Evolutionary conservation across 2,329 filamentous ascomycete genomes (phyloP).

Genomic region (Zymoseptoria ardabiliae): DNA sequence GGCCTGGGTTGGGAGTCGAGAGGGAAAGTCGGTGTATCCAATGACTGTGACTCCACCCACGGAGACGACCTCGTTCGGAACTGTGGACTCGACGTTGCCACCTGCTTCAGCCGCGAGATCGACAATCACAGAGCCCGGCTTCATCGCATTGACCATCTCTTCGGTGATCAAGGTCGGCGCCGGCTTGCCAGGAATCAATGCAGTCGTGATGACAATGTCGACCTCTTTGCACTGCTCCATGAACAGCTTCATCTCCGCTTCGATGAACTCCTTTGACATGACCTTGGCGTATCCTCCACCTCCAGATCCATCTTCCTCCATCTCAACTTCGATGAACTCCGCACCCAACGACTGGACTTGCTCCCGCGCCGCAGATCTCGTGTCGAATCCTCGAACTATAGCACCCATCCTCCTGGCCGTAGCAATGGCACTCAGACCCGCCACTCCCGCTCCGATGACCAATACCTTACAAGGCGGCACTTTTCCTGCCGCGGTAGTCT

Average conservation of each 20-base stretch:
- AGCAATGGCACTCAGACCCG: slow-evolving; percentile 79
- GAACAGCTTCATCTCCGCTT: slow-evolving; percentile 88
- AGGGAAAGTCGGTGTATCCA: slow-evolving; percentile 83
- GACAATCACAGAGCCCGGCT: slow-evolving; percentile 79
- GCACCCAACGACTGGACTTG: slow-evolving; percentile 86
- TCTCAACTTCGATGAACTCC: slow-evolving; percentile 80
- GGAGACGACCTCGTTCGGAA: slow-evolving; percentile 37
- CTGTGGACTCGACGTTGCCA: slow-evolving; percentile 78
- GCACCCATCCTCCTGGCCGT: slow-evolving; percentile 80
- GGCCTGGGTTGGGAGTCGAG: slow-evolving; percentile 77
- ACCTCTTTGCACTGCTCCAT: slow-evolving; percentile 80
- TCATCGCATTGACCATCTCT: slow-evolving; percentile 76
- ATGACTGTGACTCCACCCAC: slow-evolving; percentile 49
- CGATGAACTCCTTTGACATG: slow-evolving; percentile 90
- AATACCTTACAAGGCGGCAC: slow-evolving; percentile 86
- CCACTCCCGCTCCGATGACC: slow-evolving; percentile 84
- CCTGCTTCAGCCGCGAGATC: slow-evolving; percentile 83
- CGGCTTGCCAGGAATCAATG: slow-evolving; percentile 77
- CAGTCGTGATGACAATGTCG: slow-evolving; percentile 87
- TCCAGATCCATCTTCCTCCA: slow-evolving; percentile 76
- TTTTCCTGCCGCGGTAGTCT: slow-evolving; percentile 83
- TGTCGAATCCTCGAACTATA: slow-evolving; percentile 85
- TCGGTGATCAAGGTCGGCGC: slow-evolving; percentile 80
- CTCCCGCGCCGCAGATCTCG: slow-evolving; percentile 77
- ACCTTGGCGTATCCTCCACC: slow-evolving; percentile 85